Evolutionary conservation across 2,329 filamentous ascomycete genomes (phyloP).

Genomic region (Corynespora cassiicola): DNA sequence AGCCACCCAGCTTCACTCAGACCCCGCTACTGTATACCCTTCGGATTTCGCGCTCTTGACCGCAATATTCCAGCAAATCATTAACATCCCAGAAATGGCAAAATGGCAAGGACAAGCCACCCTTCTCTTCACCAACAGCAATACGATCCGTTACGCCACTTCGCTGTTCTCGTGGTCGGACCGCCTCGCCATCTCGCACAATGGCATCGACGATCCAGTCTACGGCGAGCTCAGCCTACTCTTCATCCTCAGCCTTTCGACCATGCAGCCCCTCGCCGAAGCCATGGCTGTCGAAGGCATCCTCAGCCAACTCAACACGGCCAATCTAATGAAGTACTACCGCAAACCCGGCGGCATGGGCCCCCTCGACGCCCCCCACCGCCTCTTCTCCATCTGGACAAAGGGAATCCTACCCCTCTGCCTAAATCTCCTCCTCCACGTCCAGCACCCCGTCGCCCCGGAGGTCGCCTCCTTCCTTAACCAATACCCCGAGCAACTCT

Average conservation of each 20-base stretch:
- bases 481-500: slow-evolving; percentile 81
- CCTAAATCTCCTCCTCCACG: slow-evolving; percentile 82
- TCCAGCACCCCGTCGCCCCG: slow-evolving; percentile 80
- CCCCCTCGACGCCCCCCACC: slow-evolving; percentile 76
- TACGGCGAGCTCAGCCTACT: slow-evolving; percentile 92
- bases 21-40: slow-evolving; percentile 68
- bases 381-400: slow-evolving; percentile 89
- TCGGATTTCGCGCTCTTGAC: slow-evolving; percentile 88
- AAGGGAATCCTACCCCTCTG: slow-evolving; percentile 86
- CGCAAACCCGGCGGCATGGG: slow-evolving; percentile 72
- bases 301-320: slow-evolving; percentile 78
- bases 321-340: slow-evolving; percentile 80
- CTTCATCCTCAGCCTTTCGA: slow-evolving; percentile 87
- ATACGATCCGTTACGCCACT: slow-evolving; percentile 79
- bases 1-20: slow-evolving; percentile 81
- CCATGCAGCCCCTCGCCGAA: slow-evolving; percentile 81
- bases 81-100: slow-evolving; percentile 77
- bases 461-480: slow-evolving; percentile 90
- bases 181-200: slow-evolving; percentile 66
- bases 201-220: slow-evolving; percentile 76
- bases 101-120: slow-evolving; percentile 62
- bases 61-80: slow-evolving; percentile 82
- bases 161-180: slow-evolving; percentile 96
- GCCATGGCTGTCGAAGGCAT: slow-evolving; percentile 88
- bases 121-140: slow-evolving; percentile 62